phyloP scores from a whole-genome alignment of 164 flowering plant species.

The Pachysandra terminalis region DNA sequence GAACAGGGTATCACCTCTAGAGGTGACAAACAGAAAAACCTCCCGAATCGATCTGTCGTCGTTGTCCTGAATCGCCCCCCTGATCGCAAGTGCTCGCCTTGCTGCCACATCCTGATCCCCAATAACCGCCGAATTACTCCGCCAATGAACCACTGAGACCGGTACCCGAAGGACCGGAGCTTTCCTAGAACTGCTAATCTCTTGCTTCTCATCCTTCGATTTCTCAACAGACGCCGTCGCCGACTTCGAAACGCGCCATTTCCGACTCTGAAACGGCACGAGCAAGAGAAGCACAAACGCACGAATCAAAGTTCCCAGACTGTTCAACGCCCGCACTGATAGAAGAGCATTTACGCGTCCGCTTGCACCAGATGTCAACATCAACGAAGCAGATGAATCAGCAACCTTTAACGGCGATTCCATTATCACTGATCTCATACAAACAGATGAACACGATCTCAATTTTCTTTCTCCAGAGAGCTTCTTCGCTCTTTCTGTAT shows the following conservation, averaged over 20 bases:
- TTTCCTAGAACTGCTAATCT: slow-evolving; percentile 10
- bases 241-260: slow-evolving; percentile 7
- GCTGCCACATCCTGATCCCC: slow-evolving; percentile 44
- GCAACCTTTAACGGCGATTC: slow-evolving; percentile 12
- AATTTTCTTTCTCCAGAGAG: not conserved
- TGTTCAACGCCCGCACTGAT: slow-evolving; percentile 37
- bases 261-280: slow-evolving; percentile 39
- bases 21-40: slow-evolving; percentile 34
- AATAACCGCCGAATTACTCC: slow-evolving; percentile 18
- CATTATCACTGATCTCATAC: not conserved
- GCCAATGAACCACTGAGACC: slow-evolving; percentile 19
- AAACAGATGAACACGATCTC: not conserved
- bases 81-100: slow-evolving; percentile 50
- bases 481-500: not conserved
- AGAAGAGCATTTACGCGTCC: slow-evolving; percentile 57
- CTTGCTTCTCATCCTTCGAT: slow-evolving; percentile 20
- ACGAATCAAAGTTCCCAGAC: slow-evolving; percentile 31
- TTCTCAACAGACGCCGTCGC: slow-evolving; percentile 16
- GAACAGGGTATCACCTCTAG: slow-evolving; percentile 57
- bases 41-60: slow-evolving; percentile 31
- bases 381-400: slow-evolving; percentile 24
- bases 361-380: slow-evolving; percentile 68
- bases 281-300: slow-evolving; percentile 40
- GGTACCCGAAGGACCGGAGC: slow-evolving; percentile 35
- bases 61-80: slow-evolving; percentile 39